Percentiles rank a stretch among this genome's conserved stretches.
Conservation (phyloP, 1,284 basidiomycete genomes). For the Ganoderma resinaceum region DNA sequence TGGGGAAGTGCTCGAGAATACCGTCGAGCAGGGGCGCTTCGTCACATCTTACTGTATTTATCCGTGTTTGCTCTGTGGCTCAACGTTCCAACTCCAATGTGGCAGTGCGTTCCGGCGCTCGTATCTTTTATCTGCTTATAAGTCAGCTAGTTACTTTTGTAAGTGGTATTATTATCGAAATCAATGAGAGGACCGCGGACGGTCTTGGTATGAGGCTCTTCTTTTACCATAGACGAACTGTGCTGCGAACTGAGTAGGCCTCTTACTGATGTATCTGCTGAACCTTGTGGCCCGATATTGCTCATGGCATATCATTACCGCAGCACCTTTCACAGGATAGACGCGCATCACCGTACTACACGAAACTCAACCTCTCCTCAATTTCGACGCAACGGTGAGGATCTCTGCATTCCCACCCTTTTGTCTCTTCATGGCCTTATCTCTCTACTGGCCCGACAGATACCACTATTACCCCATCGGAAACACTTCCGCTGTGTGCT, state of each 20-base stretch:
- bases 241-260: neutral
- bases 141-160: too few relatives aligned
- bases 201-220: too few relatives aligned
- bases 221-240: too few relatives aligned
- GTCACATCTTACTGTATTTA: too few relatives aligned
- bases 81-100: too few relatives aligned
- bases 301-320: neutral
- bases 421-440: slow-evolving; percentile 40
- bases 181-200: too few relatives aligned
- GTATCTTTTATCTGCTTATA: too few relatives aligned
- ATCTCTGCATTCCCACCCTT: neutral
- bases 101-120: too few relatives aligned
- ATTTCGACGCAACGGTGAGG: neutral
- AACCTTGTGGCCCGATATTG: neutral
- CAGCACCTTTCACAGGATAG: neutral
- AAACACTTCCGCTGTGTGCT: slow-evolving; percentile 57
- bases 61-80: too few relatives aligned
- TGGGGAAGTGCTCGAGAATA: too few relatives aligned
- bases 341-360: neutral
- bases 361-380: neutral
- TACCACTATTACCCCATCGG: slow-evolving; percentile 63
- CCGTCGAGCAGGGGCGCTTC: too few relatives aligned
- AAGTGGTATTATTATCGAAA: too few relatives aligned
- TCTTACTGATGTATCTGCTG: neutral
- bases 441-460: slow-evolving; percentile 48